Base-by-base conservation (phyloP, 495 filamentous ascomycete genomes). In the Neurospora sp. region DNA sequence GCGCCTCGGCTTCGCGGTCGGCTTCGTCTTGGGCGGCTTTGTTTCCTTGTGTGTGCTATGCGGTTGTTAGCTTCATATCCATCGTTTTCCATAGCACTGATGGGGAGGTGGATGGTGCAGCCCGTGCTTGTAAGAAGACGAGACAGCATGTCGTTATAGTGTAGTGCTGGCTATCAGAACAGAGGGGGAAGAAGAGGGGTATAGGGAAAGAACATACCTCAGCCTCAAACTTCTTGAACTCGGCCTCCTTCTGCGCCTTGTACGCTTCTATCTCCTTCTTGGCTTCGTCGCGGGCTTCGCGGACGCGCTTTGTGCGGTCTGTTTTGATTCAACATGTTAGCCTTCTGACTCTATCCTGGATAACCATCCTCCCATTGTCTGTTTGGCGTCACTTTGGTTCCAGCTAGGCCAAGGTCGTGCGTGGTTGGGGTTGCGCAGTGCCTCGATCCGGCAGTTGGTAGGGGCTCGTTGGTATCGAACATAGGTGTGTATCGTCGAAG, bases 201-300 rank as follows among this genome's bases (percentile, higher is more conserved):
- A 22, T 22, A 31, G 1, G 27, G 27, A 3, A 31, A 31, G 27
- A 31, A 31, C 27, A 31, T 31, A 98, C 96, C 89, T 98, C 91
- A 68, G 91, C 86, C 85, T 98, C 94, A 79, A 96, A 98, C 81
- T 91, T 91, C 86, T 96, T 94, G 87, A 92, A 98, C 81, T 99
- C 95, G 9, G 91, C 90, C 72, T 98, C 96, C 84, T 97, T 98
- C 73, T 92, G 80, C 73, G 90, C 91, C 80, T 89, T 87, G 87
- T 99, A 99, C 44, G 94, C 93, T 70, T 98, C 96, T 78, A 99
- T 97, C 80, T 98, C 94, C 83, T 98, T 97, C 83, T 98, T 96
- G 69, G 96, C 96, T 80, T 98, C 95, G 78, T 88, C 88, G 78
- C 94, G 92, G 71, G 96, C 96, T 81, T 98, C 96, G 81, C 92